phyloP scores from a whole-genome alignment of 1,284 basidiomycete genomes.

The Rhodotorula sp. region DNA sequence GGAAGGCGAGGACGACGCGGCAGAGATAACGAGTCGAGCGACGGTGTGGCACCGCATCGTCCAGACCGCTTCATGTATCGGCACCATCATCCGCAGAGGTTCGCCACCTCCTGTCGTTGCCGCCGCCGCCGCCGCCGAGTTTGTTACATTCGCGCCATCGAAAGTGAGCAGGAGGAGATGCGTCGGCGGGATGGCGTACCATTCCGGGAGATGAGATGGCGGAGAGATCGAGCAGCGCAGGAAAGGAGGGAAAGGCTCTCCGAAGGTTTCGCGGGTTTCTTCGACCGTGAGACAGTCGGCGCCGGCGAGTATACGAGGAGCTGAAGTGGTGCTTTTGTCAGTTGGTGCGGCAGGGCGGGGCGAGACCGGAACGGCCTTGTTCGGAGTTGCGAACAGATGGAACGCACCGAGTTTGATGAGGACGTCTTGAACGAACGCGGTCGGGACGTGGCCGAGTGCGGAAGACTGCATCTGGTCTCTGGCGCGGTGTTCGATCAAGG shows the following conservation, averaged over 20 bases:
- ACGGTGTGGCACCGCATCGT: neutral
- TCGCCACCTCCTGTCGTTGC: neutral
- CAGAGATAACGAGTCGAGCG: neutral
- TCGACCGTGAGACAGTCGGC: conserved; percentile 7
- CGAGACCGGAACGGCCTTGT: too few species aligned
- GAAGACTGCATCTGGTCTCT: neutral
- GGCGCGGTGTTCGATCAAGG: too few species aligned
- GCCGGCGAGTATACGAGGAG: conserved; percentile 18
- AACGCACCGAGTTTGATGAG: conserved; percentile 10
- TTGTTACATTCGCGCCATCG: accelerated
- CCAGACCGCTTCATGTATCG: conserved; percentile 17
- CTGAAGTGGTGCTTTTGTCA: neutral
- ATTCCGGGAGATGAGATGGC: neutral
- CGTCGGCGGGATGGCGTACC: conserved; percentile 1
- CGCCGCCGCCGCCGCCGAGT: neutral
- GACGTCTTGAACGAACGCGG: conserved; percentile 12
- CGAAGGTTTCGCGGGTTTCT: neutral
- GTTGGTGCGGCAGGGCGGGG: accelerated
- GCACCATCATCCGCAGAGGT: conserved; percentile 10
- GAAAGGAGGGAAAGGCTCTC: neutral
- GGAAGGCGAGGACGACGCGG: neutral
- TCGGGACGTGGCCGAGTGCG: neutral
- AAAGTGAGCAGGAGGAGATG: conserved; percentile 17
- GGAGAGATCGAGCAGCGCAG: conserved; percentile 5
- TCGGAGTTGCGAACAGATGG: neutral